These are phyloP conservation scores for Trichoderma guizhouense DNA, from an alignment of 2,329 filamentous ascomycete genomes.

Conservation along the genomic window DNA sequence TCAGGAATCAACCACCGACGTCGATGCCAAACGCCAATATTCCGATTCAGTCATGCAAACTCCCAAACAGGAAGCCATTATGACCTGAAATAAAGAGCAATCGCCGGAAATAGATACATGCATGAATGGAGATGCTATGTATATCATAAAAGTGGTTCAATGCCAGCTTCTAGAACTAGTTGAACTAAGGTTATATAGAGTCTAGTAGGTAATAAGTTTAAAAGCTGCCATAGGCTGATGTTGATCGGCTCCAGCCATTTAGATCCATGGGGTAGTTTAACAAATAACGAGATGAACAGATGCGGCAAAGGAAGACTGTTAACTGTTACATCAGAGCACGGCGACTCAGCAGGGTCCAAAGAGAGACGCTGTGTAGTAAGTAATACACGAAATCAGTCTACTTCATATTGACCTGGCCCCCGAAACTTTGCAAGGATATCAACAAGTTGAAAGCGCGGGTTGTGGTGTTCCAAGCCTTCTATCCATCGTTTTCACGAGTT, in stretches of 20 bases:
- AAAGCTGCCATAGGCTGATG: neutral
- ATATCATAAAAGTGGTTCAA: neutral
- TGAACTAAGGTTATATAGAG: neutral
- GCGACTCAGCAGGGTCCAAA: neutral
- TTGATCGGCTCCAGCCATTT: neutral
- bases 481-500: neutral
- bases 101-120: neutral
- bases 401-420: neutral
- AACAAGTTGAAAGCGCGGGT: neutral
- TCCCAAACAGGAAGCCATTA: neutral
- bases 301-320: neutral
- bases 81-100: neutral
- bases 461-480: neutral
- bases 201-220: neutral
- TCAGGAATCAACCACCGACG: neutral
- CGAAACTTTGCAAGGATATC: neutral
- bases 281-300: neutral
- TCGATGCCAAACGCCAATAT: neutral
- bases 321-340: neutral
- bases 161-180: neutral
- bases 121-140: neutral
- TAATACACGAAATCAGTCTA: neutral
- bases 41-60: neutral
- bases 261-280: neutral
- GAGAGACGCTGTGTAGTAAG: neutral